Evolutionary conservation across 495 filamentous ascomycete genomes (phyloP), one percentile per base, ranked within the genome.

Genomic region (Parathielavia hyrcaniae): DNA sequence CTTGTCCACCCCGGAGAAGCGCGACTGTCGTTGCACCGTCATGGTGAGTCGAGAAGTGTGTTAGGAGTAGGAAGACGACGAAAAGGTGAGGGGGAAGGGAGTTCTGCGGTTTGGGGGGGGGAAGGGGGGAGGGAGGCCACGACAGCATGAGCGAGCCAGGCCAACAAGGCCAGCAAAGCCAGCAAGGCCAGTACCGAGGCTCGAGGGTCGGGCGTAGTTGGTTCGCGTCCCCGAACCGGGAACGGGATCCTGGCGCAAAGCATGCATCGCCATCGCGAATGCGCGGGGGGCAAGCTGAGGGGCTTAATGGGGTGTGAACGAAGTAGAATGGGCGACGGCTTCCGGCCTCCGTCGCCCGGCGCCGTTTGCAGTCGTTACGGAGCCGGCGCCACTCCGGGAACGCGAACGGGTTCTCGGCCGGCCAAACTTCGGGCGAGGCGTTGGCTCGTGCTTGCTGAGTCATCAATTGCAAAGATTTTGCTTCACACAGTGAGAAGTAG

Each of bases 211-310:
- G 45, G 6, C 45, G 22, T 22, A 47, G 45, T 47, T 46, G 43
- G 43, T 22, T 46, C 43, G 43, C 43, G 19, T 46, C 43, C 43
- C 43, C 26, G 41, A 38, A 49, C 32, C 16, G 50, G 50, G 36
- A 17, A 52, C 50, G 36, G 17, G 50, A 52, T 52, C 50, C 50
- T 52, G 50, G 50, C 50, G 50, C 48, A 6, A 9, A 50, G 38
- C 0, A 38, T 50, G 48, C 48, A 38, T n/a, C 20, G 19, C 36
- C 50, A 52, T 52, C 50, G 20, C 50, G 50, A 41, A 52, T 40
- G 20, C 36, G 36, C 35, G 39, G 50, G 38, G 23, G 13, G 50
- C 50, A 17, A 0, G 11, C 17, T n/a, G 50, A 17, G 13, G 20
- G 46, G 40, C 50, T 52, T 14, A 1, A 14, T 23, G 5, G 50